Percentiles rank a stretch among this genome's conserved stretches.
These are phyloP conservation scores for Saururus chinensis DNA, from an alignment of 164 flowering plant species.

Conservation along the genomic window DNA sequence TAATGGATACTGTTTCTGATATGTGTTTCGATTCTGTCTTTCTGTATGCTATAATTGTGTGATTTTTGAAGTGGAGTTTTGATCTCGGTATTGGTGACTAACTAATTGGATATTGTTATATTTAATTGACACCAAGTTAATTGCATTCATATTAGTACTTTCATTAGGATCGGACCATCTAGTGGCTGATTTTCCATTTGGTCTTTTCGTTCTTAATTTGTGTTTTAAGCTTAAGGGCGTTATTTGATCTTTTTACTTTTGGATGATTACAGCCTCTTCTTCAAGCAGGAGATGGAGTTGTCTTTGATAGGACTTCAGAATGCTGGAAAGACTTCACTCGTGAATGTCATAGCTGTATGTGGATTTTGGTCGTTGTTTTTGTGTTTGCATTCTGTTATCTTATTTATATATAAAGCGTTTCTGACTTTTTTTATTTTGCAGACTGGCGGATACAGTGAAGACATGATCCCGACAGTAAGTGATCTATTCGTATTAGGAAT, in stretches of 20 bases:
- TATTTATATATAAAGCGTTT: no score
- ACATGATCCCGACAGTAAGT: slow-evolving; percentile 96
- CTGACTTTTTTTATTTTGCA: slow-evolving; percentile 16
- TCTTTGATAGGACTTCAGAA: slow-evolving; percentile 92
- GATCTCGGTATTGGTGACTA: no score
- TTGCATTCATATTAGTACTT: no score
- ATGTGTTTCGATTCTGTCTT: no score
- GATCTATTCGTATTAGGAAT: neutral
- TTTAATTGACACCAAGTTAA: no score
- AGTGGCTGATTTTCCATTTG: neutral
- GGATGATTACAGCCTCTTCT: slow-evolving; percentile 60
- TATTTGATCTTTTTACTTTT: no score
- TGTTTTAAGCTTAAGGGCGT: neutral
- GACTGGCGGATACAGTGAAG: slow-evolving; percentile 98
- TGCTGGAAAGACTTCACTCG: slow-evolving; percentile 97
- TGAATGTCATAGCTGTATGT: slow-evolving; percentile 90
- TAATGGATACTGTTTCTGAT: no score
- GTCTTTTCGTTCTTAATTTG: neutral
- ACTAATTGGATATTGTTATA: no score
- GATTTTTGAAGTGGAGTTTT: no score
- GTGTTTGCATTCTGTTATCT: neutral
- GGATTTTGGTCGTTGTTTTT: neutral
- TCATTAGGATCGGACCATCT: no score
- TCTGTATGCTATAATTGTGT: no score
- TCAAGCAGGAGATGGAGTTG: slow-evolving; percentile 97